phyloP scores from a whole-genome alignment of 2,329 filamentous ascomycete species.

The Fusarium fracticaudum region DNA sequence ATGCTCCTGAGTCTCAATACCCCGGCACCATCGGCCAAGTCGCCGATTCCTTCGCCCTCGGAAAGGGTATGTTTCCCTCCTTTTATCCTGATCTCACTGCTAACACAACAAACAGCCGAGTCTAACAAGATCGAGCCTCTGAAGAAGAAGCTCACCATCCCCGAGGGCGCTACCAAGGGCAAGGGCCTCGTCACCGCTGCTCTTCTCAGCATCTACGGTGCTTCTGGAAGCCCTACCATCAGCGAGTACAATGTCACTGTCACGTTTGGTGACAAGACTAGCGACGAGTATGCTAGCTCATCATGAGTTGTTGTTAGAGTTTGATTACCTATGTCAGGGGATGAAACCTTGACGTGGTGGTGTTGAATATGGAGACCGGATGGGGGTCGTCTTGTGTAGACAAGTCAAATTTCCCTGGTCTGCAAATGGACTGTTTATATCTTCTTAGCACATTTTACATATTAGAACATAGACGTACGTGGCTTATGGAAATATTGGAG shows the following conservation, averaged over 20 bases:
- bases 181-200: slow-evolving; percentile 40
- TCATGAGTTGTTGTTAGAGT: not conserved
- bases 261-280: slow-evolving; percentile 36
- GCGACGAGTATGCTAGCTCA: slow-evolving; percentile 33
- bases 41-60: slow-evolving; percentile 48
- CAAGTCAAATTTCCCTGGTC: not conserved
- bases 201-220: slow-evolving; percentile 46
- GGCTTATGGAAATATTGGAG: not conserved
- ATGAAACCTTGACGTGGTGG: slow-evolving; percentile 10
- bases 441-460: slow-evolving; percentile 5
- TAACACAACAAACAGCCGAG: not conserved
- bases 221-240: slow-evolving; percentile 29
- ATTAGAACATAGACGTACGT: slow-evolving; percentile 3
- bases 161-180: slow-evolving; percentile 31
- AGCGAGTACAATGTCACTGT: slow-evolving; percentile 41
- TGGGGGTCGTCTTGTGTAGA: not conserved
- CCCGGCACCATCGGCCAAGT: slow-evolving; percentile 44
- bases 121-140: slow-evolving; percentile 41
- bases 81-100: not conserved
- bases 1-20: slow-evolving; percentile 38
- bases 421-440: not conserved
- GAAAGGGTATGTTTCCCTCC: slow-evolving; percentile 41
- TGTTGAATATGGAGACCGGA: slow-evolving; percentile 12
- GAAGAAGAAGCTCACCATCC: slow-evolving; percentile 43
- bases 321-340: not conserved